Evolutionary conservation across 2,329 filamentous ascomycete genomes (phyloP).

Genomic region (Lizonia empirigonia): DNA sequence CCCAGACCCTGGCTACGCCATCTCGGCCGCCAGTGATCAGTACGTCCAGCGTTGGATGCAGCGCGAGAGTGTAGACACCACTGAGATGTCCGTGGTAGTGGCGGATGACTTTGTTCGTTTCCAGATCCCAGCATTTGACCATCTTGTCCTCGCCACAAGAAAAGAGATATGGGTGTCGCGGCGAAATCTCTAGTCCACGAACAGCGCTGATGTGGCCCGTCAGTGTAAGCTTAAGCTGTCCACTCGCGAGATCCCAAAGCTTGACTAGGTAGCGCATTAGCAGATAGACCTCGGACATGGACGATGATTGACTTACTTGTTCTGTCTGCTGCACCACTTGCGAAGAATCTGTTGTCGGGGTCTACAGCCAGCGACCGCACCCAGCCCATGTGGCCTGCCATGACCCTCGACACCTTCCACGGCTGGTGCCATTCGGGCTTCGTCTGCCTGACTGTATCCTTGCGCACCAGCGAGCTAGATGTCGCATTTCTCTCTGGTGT

Average conservation of each 20-base stretch:
- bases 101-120: conserved; percentile 88
- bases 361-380: conserved; percentile 76
- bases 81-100: conserved; percentile 97
- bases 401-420: conserved; percentile 97
- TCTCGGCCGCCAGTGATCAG: conserved; percentile 94
- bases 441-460: conserved; percentile 68
- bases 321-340: conserved; percentile 89
- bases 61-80: conserved; percentile 87
- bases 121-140: conserved; percentile 99
- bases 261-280: conserved; percentile 62
- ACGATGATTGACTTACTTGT: conserved; percentile 53
- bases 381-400: conserved; percentile 96
- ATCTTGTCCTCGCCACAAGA: conserved; percentile 99
- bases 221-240: conserved; percentile 50
- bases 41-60: conserved; percentile 95
- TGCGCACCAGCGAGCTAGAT: conserved; percentile 64
- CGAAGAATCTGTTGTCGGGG: conserved; percentile 97
- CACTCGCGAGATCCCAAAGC: conserved; percentile 95
- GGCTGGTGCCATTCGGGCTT: conserved; percentile 96
- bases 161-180: conserved; percentile 94
- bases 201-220: conserved; percentile 42
- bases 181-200: conserved; percentile 82
- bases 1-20: conserved; percentile 94
- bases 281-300: background rate
- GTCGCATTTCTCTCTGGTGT: conserved; percentile 58